Conservation (phyloP, 352 stramenopile species). For the Phytophthora citrophthora region DNA sequence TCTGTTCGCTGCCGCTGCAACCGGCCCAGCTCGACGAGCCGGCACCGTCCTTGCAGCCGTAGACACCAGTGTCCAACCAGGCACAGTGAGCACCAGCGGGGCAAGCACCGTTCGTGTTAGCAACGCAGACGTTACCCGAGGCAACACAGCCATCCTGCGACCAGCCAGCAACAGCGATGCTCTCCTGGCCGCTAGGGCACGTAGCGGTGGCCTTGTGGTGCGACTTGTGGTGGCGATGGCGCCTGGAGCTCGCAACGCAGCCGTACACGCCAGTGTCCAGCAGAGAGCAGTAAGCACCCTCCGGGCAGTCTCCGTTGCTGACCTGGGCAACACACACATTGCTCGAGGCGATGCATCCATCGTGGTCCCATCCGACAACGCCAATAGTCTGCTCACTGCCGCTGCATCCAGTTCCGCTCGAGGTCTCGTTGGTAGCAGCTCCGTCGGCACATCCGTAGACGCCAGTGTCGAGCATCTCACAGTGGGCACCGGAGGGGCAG, state of each 20-base stretch:
- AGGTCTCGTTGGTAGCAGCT: conserved; percentile 1
- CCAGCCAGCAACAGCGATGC: conserved; percentile 21
- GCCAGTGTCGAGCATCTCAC: conserved; percentile 27
- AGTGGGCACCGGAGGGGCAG: conserved; percentile 29
- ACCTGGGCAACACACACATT: conserved; percentile 29
- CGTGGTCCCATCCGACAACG: conserved; percentile 26
- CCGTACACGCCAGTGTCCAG: conserved; percentile 41
- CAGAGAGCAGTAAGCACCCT: conserved; percentile 26
- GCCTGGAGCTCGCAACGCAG: conserved; percentile 25
- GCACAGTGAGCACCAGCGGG: conserved; percentile 31
- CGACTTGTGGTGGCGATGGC: conserved; percentile 11
- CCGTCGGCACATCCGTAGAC: conserved; percentile 30
- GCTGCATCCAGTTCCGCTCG: conserved; percentile 11
- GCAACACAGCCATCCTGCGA: conserved; percentile 18
- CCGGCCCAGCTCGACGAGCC: conserved; percentile 6
- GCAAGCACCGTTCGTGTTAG: conserved; percentile 24
- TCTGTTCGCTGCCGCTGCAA: conserved; percentile 17
- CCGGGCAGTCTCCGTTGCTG: conserved; percentile 25
- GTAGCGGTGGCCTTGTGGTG: conserved; percentile 12
- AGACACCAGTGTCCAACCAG: conserved; percentile 32
- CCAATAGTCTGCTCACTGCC: conserved; percentile 20
- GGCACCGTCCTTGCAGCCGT: conserved; percentile 26
- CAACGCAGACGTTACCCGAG: conserved; percentile 24
- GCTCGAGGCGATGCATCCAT: conserved; percentile 17
- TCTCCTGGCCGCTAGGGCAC: conserved; percentile 22